Conservation (phyloP, 768 basidiomycete species). For the Russula dissimulans region DNA sequence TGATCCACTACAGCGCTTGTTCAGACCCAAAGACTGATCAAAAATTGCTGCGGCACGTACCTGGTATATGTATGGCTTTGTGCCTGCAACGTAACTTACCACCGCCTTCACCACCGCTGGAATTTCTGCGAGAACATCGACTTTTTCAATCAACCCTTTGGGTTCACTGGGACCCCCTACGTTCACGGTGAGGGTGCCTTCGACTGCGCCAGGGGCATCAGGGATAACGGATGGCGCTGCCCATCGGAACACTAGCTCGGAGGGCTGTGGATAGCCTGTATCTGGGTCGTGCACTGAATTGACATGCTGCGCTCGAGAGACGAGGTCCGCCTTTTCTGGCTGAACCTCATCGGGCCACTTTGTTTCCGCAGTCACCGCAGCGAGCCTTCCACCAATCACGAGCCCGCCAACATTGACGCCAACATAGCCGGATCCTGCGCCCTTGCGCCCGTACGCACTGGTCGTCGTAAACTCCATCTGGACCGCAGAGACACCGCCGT, state of each 20-base stretch:
- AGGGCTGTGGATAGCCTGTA: slow-evolving; percentile 74
- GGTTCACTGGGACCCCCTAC: slow-evolving; percentile 50
- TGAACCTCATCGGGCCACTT: slow-evolving; percentile 57
- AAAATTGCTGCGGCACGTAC: slow-evolving; percentile 33
- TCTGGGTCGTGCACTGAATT: slow-evolving; percentile 57
- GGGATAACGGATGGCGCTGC: slow-evolving; percentile 53
- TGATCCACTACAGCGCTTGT: slow-evolving; percentile 41
- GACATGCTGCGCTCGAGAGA: slow-evolving; percentile 60
- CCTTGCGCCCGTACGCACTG: slow-evolving; percentile 67
- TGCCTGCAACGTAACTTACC: slow-evolving; percentile 86
- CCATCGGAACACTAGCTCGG: slow-evolving; percentile 67
- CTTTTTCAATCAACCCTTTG: slow-evolving; percentile 80
- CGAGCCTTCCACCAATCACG: slow-evolving; percentile 73
- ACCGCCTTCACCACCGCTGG: slow-evolving; percentile 88
- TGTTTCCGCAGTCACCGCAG: slow-evolving; percentile 69
- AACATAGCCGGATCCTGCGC: slow-evolving; percentile 75
- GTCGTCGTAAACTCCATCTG: slow-evolving; percentile 96
- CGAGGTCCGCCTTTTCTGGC: slow-evolving; percentile 36
- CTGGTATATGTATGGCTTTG: slow-evolving; percentile 93
- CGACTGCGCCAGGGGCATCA: slow-evolving; percentile 42
- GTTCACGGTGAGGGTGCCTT: slow-evolving; percentile 47
- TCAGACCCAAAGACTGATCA: neutral
- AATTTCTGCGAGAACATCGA: slow-evolving; percentile 92
- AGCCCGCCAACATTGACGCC: slow-evolving; percentile 78
- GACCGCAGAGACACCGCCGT: slow-evolving; percentile 72